Evolutionary conservation across 2,329 filamentous ascomycete genomes (phyloP).

Genomic region (Teratosphaeria pseudoeucalypti): DNA sequence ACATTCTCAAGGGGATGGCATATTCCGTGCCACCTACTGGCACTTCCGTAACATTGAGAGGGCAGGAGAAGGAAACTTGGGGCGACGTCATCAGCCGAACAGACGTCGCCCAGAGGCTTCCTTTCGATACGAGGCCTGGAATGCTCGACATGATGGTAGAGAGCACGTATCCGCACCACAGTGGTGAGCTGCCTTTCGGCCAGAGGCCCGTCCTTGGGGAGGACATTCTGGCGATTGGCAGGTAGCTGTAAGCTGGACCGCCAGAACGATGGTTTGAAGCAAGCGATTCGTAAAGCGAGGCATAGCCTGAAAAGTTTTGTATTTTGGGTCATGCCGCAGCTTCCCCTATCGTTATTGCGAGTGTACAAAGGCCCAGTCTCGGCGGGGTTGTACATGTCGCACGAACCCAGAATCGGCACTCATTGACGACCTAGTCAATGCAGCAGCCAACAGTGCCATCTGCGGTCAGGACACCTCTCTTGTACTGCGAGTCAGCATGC

Average conservation of each 20-base stretch:
- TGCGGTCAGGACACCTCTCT: no score
- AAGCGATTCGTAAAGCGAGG: no score
- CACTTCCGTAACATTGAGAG: slow-evolving; percentile 5
- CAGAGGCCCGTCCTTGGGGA: background rate
- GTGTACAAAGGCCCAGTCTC: no score
- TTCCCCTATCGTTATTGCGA: no score
- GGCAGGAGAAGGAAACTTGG: slow-evolving; percentile 2
- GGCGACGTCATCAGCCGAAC: slow-evolving; percentile 6
- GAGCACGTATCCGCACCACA: slow-evolving; percentile 13
- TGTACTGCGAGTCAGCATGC: no score
- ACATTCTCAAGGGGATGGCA: slow-evolving; percentile 1
- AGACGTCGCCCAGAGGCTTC: slow-evolving; percentile 4
- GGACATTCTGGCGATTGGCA: slow-evolving; percentile 1
- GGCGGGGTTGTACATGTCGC: no score
- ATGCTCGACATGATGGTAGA: slow-evolving; percentile 17
- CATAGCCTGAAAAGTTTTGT: no score
- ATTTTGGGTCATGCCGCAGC: no score
- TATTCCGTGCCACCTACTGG: background rate
- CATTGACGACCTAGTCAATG: no score
- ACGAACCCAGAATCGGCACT: no score
- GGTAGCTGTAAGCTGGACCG: background rate
- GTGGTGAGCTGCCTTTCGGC: background rate
- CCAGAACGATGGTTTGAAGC: background rate
- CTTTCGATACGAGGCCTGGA: slow-evolving; percentile 14
- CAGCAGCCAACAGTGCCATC: no score